Base-by-base conservation (phyloP, 495 filamentous ascomycete species). In the Aspergillus diversus region DNA sequence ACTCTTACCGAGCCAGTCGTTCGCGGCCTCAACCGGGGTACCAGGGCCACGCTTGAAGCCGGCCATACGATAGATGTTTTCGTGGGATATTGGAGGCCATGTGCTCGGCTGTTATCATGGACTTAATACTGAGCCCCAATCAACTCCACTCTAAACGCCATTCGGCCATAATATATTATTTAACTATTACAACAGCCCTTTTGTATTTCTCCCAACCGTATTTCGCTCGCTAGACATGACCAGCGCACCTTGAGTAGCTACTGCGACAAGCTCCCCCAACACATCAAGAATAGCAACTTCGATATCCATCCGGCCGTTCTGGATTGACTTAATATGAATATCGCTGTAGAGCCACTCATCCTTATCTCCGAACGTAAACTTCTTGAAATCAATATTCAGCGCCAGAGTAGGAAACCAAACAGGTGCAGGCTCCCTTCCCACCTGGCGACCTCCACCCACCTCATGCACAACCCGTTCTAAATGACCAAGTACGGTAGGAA, bases 391-490 rank as follows among this genome's bases (percentile, higher is more conserved):
- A 34, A 55, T 32, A 11, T 55, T 31, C 52, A 55, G 16, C 3
- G 21, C 52, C 5, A 55, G 52, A 27, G 52, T 55, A 0, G 52
- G 52, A 55, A 55, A 55, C 52, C 52, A 55, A 4, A 33, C 52
- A 0, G 52, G 52, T 5, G 52, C 21, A 5, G 17, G 5, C 5
- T 27, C 21, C 21, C 2, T 2, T 27, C 21, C 21, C 21, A 27
- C 2, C 21, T 27, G 21, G 21, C 21, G 1, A 27, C 32, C 32
- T 27, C 33, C 33, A 11, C 7, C 21, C 7, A 7, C 16, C 52
- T 55, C 52, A 7, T 55, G 52, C 17, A 55, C 52, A 11, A 55
- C 52, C 7, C n/a, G 52, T n/a, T 55, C 52, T 33, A 55, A 12
- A n/a, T 32, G 17, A 27, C 52, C 21, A 13, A 55, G 52, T 4